phyloP scores from a whole-genome alignment of 2,329 filamentous ascomycete species.

The Trichoderma harzianum region DNA sequence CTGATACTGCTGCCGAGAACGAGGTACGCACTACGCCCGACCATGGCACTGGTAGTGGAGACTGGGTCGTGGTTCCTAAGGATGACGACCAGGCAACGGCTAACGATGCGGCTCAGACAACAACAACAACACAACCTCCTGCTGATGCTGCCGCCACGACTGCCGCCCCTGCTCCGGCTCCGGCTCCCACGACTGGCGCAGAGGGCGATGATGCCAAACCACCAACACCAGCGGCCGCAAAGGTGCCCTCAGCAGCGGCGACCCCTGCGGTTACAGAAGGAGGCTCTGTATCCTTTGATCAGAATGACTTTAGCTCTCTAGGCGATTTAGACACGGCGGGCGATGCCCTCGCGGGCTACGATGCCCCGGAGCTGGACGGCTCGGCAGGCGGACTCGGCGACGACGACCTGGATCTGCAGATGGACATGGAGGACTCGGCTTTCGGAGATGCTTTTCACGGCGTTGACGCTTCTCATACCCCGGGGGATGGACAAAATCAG shows the following conservation, averaged over 20 bases:
- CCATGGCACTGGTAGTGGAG: slow-evolving; percentile 53
- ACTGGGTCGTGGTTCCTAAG: slow-evolving; percentile 74
- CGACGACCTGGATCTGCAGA: slow-evolving; percentile 57
- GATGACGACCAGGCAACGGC: slow-evolving; percentile 47
- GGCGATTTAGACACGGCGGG: slow-evolving; percentile 68
- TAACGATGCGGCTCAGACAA: slow-evolving; percentile 19
- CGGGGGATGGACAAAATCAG: slow-evolving; percentile 33
- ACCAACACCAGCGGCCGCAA: slow-evolving; percentile 27
- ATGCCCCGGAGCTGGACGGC: slow-evolving; percentile 50
- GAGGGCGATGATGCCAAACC: slow-evolving; percentile 23
- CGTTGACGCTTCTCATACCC: slow-evolving; percentile 43
- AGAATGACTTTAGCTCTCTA: slow-evolving; percentile 61
- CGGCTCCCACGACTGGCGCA: slow-evolving; percentile 1
- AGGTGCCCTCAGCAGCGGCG: slow-evolving; percentile 40
- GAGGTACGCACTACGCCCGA: slow-evolving; percentile 44
- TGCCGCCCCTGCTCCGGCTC: not conserved
- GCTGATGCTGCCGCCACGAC: slow-evolving; percentile 10
- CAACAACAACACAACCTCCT: not conserved
- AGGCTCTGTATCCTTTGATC: slow-evolving; percentile 47
- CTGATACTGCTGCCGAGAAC: slow-evolving; percentile 36
- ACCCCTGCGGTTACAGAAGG: slow-evolving; percentile 44
- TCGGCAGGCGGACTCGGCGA: slow-evolving; percentile 48
- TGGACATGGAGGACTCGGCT: slow-evolving; percentile 74
- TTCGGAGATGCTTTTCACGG: slow-evolving; percentile 82
- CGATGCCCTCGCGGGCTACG: slow-evolving; percentile 67